A percentile compares a stretch with the other conserved stretches of the same genome.
phyloP scores from a whole-genome alignment of 768 basidiomycete genomes.

The Fomitopsis pulvina region DNA sequence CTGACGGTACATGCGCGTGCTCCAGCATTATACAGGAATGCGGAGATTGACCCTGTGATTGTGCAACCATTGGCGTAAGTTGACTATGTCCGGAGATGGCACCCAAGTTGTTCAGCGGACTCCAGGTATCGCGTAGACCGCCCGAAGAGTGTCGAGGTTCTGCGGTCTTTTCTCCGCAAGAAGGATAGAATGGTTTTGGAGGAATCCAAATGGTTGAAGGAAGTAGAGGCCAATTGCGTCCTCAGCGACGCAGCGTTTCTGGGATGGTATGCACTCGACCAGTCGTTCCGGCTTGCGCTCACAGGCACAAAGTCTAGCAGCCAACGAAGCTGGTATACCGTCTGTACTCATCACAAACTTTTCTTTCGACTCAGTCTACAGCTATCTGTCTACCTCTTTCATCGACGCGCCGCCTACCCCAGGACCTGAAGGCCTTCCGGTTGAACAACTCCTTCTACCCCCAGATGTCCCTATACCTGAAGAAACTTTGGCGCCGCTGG shows the following conservation, averaged over 20 bases:
- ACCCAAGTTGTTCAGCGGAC: background rate
- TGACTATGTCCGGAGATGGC: background rate
- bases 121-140: constrained; percentile 68
- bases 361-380: constrained; percentile 80
- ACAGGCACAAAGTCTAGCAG: constrained; percentile 48
- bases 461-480: constrained; percentile 51
- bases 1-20: background rate
- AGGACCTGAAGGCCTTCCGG: background rate
- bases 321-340: constrained; percentile 56
- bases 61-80: constrained; percentile 74
- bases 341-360: constrained; percentile 76
- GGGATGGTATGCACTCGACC: constrained; percentile 48
- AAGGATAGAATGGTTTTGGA: constrained; percentile 48
- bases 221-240: constrained; percentile 48
- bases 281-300: background rate
- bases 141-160: constrained; percentile 55
- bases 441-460: constrained; percentile 22
- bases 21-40: constrained; percentile 55
- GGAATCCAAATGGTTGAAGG: constrained; percentile 53
- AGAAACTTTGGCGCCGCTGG: constrained; percentile 47
- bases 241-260: constrained; percentile 75
- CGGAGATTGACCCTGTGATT: constrained; percentile 74
- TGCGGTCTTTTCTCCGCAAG: constrained; percentile 48
- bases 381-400: constrained; percentile 58
- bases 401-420: constrained; percentile 26